Conservation (phyloP, 2,329 filamentous ascomycete genomes). For the Karstenula rhodostoma region DNA sequence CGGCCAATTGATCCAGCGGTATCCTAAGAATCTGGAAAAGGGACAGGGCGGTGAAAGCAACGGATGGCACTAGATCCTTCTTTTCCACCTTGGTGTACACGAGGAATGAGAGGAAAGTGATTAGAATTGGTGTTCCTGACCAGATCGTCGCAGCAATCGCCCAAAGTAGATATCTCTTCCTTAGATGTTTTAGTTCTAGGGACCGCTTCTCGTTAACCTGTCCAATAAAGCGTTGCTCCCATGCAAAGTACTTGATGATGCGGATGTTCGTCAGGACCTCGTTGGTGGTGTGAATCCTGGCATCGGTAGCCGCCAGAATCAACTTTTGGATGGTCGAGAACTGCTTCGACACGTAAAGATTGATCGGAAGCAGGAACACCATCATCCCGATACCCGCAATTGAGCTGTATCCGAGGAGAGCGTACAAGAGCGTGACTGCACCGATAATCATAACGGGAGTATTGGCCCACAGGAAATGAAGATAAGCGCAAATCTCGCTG, state of each 20-base stretch:
- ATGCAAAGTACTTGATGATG: constrained; percentile 99
- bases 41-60: constrained; percentile 95
- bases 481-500: constrained; percentile 89
- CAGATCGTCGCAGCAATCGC: constrained; percentile 90
- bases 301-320: constrained; percentile 93
- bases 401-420: constrained; percentile 89
- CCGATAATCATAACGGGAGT: constrained; percentile 88
- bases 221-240: constrained; percentile 89
- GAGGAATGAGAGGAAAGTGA: constrained; percentile 95
- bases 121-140: constrained; percentile 94
- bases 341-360: constrained; percentile 84
- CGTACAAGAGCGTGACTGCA: constrained; percentile 82
- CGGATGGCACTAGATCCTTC: constrained; percentile 87
- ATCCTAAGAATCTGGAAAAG: constrained; percentile 94
- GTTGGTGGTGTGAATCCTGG: constrained; percentile 94
- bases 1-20: constrained; percentile 92
- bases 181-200: constrained; percentile 78
- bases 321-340: constrained; percentile 88
- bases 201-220: constrained; percentile 89
- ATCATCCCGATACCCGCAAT: constrained; percentile 93
- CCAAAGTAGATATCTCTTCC: constrained; percentile 89
- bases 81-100: constrained; percentile 90
- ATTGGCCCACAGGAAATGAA: constrained; percentile 94
- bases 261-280: constrained; percentile 94
- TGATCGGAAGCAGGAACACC: constrained; percentile 86